phyloP scores from a whole-genome alignment of 148 eudicot genomes.

The Oxyria digyna region DNA sequence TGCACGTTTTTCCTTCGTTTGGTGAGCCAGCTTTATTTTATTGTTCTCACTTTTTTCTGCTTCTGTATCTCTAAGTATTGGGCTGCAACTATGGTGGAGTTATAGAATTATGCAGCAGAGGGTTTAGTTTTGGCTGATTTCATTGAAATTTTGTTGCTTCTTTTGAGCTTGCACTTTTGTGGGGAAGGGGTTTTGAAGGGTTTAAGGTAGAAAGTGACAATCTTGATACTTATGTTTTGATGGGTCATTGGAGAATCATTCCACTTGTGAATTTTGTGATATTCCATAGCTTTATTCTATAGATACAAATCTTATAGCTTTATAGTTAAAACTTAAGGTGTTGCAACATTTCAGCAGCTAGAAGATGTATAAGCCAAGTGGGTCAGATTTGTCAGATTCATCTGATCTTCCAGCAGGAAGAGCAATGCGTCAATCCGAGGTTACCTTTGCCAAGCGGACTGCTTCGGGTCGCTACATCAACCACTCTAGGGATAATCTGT shows the following conservation, averaged over 20 bases:
- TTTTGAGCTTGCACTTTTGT: neutral
- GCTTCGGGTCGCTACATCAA: conserved; percentile 78
- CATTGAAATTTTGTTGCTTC: neutral
- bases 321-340: neutral
- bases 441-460: conserved; percentile 65
- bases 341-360: neutral
- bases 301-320: neutral
- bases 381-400: conserved; percentile 36
- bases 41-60: neutral
- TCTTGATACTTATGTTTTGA: neutral
- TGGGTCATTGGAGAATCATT: neutral
- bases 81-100: conserved; percentile 16
- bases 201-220: neutral
- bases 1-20: conserved; percentile 27
- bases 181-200: neutral
- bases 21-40: conserved; percentile 23
- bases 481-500: conserved; percentile 47
- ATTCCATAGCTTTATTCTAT: neutral
- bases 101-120: neutral
- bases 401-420: conserved; percentile 36
- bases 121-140: neutral
- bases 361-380: conserved; percentile 29
- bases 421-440: conserved; percentile 40
- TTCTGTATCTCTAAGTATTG: conserved; percentile 18
- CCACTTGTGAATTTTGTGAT: neutral